A percentile compares a stretch with the other conserved stretches of the same genome.
These are phyloP conservation scores for Penstemon davidsonii DNA, from an alignment of 257 asterid genomes.

Conservation along the genomic window DNA sequence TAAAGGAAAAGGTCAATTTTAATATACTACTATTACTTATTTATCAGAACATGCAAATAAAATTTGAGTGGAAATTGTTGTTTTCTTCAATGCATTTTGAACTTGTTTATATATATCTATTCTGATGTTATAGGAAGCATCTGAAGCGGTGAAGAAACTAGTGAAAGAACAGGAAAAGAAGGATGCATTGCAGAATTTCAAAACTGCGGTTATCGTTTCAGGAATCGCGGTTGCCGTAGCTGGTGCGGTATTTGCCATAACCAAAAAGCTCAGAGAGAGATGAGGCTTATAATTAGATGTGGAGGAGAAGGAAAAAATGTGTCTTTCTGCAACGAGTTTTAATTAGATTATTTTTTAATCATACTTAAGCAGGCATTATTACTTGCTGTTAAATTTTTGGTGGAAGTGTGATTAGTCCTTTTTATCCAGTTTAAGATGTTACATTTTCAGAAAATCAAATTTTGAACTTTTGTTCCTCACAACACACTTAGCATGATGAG, in stretches of 20 bases:
- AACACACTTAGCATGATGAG: too few species aligned
- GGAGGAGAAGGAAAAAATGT: background rate
- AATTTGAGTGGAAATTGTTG: background rate
- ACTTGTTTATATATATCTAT: background rate
- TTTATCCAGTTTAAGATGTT: too few species aligned
- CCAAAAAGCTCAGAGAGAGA: constrained; percentile 65
- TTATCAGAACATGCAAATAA: too few species aligned
- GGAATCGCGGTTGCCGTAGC: constrained; percentile 60
- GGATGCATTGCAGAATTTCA: constrained; percentile 57
- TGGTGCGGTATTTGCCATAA: constrained; percentile 68
- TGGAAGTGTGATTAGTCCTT: background rate
- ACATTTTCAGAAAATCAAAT: too few species aligned
- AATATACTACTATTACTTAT: too few species aligned
- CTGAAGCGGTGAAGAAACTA: constrained; percentile 27
- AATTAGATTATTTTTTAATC: background rate
- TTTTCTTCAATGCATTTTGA: background rate
- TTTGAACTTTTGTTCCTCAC: too few species aligned
- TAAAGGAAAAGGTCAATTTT: constrained; percentile 46
- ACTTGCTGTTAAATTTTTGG: background rate
- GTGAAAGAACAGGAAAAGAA: constrained; percentile 43
- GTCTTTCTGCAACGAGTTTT: too few species aligned
- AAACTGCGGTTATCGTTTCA: constrained; percentile 54
- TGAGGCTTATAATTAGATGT: constrained; percentile 22
- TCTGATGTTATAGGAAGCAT: constrained; percentile 34
- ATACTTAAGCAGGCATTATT: background rate